Percentiles rank a stretch among this genome's conserved stretches.
phyloP scores from a whole-genome alignment of 768 basidiomycete species.

The Sistotremastrum suecicum region DNA sequence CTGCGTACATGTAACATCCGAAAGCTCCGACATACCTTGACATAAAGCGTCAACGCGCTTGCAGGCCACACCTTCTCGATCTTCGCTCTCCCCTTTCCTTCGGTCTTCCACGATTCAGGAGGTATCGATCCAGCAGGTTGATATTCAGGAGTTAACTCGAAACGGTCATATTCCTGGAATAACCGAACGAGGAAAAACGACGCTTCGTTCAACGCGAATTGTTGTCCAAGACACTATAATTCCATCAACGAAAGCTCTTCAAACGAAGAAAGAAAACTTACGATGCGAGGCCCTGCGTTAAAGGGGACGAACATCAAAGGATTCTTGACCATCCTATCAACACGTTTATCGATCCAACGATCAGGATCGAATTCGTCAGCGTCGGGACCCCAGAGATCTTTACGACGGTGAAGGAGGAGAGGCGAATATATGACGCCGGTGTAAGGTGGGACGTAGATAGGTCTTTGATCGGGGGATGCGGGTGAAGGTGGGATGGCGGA shows the following conservation, averaged over 20 bases:
- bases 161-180: conserved; percentile 47
- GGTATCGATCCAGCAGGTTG: conserved; percentile 53
- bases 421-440: conserved; percentile 47
- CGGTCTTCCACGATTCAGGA: conserved; percentile 38
- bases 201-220: conserved; percentile 65
- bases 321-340: conserved; percentile 36
- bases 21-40: no score
- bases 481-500: conserved; percentile 38
- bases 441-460: conserved; percentile 43
- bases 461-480: conserved; percentile 16
- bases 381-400: conserved; percentile 57
- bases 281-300: conserved; percentile 51
- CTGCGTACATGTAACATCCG: no score
- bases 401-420: conserved; percentile 52
- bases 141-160: conserved; percentile 43
- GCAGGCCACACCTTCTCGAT: conserved; percentile 49
- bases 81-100: conserved; percentile 29
- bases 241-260: conserved; percentile 1
- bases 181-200: conserved; percentile 59
- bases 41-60: conserved; percentile 47
- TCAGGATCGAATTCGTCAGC: conserved; percentile 70
- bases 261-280: conserved; percentile 13
- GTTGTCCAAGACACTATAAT: conserved; percentile 46
- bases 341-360: conserved; percentile 54
- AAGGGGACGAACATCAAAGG: conserved; percentile 65